A percentile compares a stretch with the other conserved stretches of the same genome.
Evolutionary conservation across 1,139 yeast genomes (phyloP).

Genomic region (Tardiomyces blankii): DNA sequence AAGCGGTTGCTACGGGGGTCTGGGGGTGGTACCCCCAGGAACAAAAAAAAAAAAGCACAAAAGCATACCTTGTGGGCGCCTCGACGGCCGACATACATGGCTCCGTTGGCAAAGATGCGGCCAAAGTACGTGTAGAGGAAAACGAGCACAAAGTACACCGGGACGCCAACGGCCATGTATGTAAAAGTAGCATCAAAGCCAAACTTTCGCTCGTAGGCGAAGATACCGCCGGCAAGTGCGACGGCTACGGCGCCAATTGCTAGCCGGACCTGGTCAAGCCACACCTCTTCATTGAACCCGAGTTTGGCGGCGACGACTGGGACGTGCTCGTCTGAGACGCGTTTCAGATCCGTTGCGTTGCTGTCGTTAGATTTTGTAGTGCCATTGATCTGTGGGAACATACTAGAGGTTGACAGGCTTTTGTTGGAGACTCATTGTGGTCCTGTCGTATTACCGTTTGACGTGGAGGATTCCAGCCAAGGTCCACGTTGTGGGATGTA

Average conservation of each 20-base stretch:
- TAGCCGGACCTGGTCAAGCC: conserved; percentile 49
- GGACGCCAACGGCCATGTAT: conserved; percentile 36
- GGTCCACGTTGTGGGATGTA: too few relatives aligned
- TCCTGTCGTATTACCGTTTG: neutral
- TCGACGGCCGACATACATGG: conserved; percentile 48
- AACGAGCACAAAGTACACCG: conserved; percentile 39
- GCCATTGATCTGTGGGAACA: conserved; percentile 3
- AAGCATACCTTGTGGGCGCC: conserved; percentile 6
- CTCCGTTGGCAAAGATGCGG: conserved; percentile 39
- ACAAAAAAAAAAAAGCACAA: neutral
- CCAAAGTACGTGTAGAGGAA: conserved; percentile 37
- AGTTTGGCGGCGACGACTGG: conserved; percentile 34
- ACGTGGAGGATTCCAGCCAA: neutral
- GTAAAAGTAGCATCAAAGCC: conserved; percentile 31
- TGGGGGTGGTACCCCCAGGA: too few relatives aligned
- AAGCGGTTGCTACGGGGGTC: too few relatives aligned
- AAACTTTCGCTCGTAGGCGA: conserved; percentile 51
- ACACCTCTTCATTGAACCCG: conserved; percentile 52
- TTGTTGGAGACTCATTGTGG: conserved; percentile 12
- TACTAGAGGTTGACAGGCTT: conserved; percentile 18
- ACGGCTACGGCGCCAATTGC: conserved; percentile 63
- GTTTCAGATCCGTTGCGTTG: conserved; percentile 24
- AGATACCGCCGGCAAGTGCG: conserved; percentile 50
- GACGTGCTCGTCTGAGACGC: conserved; percentile 25
- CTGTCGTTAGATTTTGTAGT: neutral